Base-by-base conservation (phyloP, 2,329 filamentous ascomycete genomes). In the Pseudofabraea citricarpa region DNA sequence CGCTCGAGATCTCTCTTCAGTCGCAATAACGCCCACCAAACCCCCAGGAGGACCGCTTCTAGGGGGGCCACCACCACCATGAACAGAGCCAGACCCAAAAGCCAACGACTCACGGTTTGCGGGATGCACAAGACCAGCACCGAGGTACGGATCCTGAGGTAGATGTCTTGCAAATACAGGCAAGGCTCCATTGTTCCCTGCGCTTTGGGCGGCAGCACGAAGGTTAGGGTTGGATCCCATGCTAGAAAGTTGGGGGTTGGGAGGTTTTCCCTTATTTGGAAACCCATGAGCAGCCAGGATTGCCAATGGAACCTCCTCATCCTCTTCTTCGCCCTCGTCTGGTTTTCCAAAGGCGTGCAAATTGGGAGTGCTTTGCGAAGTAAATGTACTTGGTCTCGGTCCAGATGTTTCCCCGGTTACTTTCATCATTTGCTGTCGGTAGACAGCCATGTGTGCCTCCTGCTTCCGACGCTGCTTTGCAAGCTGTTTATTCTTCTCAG, bases 341-440 rank as follows among this genome's bases (percentile, higher is more conserved):
- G 63, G 65, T 6, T 65, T 65, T 45, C 62, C 56, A 4, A 33
- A 47, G 36, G 41, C 48, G 31, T 49, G 60, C 16, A 86, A 62
- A 49, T 81, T 82, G 2, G 83, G 80, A 4, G 79, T 77, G 60
- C 83, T 87, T 56, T 74, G 71, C 4, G 78, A 79, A 24, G 74
- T 68, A 15, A 75, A 71, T 39, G 69, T 68, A 12, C 78, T 73
- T n/a, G 80, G 77, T 20, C 73, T 63, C 9, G 68, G 58, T 10
- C 65, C 53, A 9, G 72, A 45, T 64, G 73, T 63, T 18, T 91
- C 87, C 37, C 90, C 90, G 1, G 89, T 94, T 22, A 93, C 85
- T 66, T 95, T 95, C 86, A 91, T 95, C 90, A 95, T 95, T 65
- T 93, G 87, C 63, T 95, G 90, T 45, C 90, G 80, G 63, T 95